phyloP scores from a whole-genome alignment of 805 yeast species.

The Starmerella stigmatis region DNA sequence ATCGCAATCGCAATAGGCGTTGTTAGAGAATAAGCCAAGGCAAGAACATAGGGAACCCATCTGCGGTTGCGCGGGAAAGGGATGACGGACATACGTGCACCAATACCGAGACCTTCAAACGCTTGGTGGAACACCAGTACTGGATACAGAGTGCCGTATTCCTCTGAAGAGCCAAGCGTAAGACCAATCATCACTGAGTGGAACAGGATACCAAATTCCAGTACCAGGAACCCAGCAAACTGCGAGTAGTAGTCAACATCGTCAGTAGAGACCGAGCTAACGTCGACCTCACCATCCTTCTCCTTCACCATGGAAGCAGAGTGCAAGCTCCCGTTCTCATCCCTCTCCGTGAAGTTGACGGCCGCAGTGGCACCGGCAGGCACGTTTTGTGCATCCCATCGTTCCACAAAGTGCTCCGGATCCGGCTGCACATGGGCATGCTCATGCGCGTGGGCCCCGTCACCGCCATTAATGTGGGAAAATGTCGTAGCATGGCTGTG shows the following conservation, averaged over 20 bases:
- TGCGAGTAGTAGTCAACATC: conserved; percentile 28
- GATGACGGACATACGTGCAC: conserved; percentile 54
- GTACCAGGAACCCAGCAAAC: conserved; percentile 41
- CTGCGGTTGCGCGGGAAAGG: conserved; percentile 41
- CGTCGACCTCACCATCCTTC: conserved; percentile 2
- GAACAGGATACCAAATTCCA: conserved; percentile 65
- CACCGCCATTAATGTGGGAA: background rate
- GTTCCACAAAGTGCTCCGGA: background rate
- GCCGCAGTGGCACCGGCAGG: background rate
- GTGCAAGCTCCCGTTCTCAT: background rate
- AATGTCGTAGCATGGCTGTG: conserved; percentile 17
- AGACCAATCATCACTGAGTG: conserved; percentile 69
- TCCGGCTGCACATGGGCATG: conserved; percentile 2
- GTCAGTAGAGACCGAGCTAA: conserved; percentile 31
- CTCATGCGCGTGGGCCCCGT: conserved; percentile 9
- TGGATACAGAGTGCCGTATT: conserved; percentile 51
- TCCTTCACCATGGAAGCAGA: background rate
- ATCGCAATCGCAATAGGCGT: conserved; percentile 65
- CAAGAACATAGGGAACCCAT: conserved; percentile 45
- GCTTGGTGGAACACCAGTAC: conserved; percentile 65
- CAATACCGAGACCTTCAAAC: conserved; percentile 72
- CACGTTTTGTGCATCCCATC: background rate
- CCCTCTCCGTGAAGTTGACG: background rate
- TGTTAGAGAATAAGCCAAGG: conserved; percentile 44
- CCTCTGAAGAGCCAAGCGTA: conserved; percentile 53